phyloP scores from a whole-genome alignment of 164 flowering plant species.

The Tetracentron sinense region DNA sequence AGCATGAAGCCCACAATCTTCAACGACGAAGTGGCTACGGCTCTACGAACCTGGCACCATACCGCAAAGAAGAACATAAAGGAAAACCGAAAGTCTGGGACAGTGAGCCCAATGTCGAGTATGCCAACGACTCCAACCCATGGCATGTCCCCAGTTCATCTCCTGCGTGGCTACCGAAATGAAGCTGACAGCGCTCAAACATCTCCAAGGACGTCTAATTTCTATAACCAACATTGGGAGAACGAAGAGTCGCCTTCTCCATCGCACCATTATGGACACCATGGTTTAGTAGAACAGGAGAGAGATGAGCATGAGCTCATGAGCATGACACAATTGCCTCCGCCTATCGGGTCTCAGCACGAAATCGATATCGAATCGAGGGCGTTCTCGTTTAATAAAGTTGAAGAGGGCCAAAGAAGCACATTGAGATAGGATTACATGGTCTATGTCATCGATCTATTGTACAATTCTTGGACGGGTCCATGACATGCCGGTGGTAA shows the following conservation, averaged over 20 bases:
- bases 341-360: too few species aligned
- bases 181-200: conserved; percentile 38
- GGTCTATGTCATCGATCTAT: too few species aligned
- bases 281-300: conserved; percentile 9
- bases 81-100: conserved; percentile 26
- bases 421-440: too few species aligned
- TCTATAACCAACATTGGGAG: conserved; percentile 31
- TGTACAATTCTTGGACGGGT: too few species aligned
- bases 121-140: conserved; percentile 47
- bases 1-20: conserved; percentile 73
- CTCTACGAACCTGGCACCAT: conserved; percentile 64
- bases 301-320: conserved; percentile 14
- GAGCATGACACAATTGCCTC: conserved; percentile 11
- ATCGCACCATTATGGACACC: conserved; percentile 18
- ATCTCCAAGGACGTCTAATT: conserved; percentile 36
- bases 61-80: conserved; percentile 57
- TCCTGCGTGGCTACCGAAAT: conserved; percentile 34
- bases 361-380: too few species aligned
- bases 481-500: too few species aligned
- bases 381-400: too few species aligned
- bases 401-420: too few species aligned
- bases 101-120: conserved; percentile 47
- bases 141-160: conserved; percentile 52
- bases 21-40: conserved; percentile 62
- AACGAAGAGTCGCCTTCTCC: conserved; percentile 32